Evolutionary conservation across 2,329 filamentous ascomycete species (phyloP), one percentile per base, ranked within the genome.

Genomic region (Alternaria burnsii): DNA sequence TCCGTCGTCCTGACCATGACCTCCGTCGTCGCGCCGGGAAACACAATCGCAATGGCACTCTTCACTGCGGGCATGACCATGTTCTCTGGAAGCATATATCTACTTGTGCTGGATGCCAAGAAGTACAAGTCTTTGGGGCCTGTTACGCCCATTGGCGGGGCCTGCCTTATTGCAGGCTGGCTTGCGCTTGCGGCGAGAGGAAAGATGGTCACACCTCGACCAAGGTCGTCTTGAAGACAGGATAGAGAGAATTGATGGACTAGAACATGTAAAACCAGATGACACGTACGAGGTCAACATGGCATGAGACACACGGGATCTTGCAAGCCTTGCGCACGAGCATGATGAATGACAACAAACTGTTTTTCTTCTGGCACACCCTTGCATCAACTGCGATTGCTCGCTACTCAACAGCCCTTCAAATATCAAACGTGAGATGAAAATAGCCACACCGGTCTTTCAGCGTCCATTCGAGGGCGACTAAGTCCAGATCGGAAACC

Each of bases 91-190:
- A 87, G 84, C 71, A 84, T 91, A 65, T 91, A 91, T 74, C 80
- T 87, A 10, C 82, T 91, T 10, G 82, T 86, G 0, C 79, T 91
- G n/a, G 85, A 89, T 76, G 85, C 88, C 20, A 82, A 85, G 68
- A 79, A 82, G 28, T 89, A 88, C 44, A 85, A 84, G 71, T 79
- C 81, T 56, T 59, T 90, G 63, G 88, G 89, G 0, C 88, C 89
- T 1, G 84, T 90, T 12, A 91, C 89, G 51, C 89, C 89, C 14
- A 59, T 91, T 1, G 89, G 88, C 0, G 88, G 88, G 0, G 65
- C 88, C 51, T 88, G 84, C 60, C 79, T 91, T 65, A 90, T 91
- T 71, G 87, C 82, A 1, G 89, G 88, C 0, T 91, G 88, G 88
- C 73, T 86, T 53, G 83, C 81, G 48, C 66, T 84, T 57, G 82